Conservation (phyloP, 768 basidiomycete species). For the Tricholoma terreum region DNA sequence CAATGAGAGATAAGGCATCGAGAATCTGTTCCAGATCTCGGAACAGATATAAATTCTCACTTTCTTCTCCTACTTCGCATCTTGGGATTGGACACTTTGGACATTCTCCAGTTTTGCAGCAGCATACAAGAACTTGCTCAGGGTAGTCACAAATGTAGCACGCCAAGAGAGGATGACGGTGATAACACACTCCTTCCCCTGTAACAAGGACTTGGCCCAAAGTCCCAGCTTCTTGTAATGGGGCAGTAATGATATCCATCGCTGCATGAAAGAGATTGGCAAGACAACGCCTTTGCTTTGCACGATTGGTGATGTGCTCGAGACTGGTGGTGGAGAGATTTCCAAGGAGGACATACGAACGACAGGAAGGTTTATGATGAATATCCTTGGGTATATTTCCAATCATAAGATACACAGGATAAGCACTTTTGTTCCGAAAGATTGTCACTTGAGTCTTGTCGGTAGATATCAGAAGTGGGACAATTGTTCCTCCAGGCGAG, state of each 20-base stretch:
- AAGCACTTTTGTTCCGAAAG: slow-evolving; percentile 40
- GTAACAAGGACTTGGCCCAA: slow-evolving; percentile 20
- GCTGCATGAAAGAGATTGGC: slow-evolving; percentile 37
- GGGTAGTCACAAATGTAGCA: slow-evolving; percentile 40
- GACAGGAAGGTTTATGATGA: slow-evolving; percentile 32
- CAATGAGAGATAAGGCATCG: slow-evolving; percentile 17
- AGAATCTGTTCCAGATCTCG: slow-evolving; percentile 13
- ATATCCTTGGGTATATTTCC: slow-evolving; percentile 44
- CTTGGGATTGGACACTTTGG: slow-evolving; percentile 18
- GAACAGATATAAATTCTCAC: neutral
- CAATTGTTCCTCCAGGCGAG: slow-evolving; percentile 26
- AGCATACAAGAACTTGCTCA: slow-evolving; percentile 38
- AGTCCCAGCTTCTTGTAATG: slow-evolving; percentile 22
- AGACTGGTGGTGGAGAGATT: slow-evolving; percentile 40
- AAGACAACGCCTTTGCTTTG: slow-evolving; percentile 19
- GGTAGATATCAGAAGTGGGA: slow-evolving; percentile 27
- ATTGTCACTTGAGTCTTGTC: slow-evolving; percentile 34
- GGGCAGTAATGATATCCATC: slow-evolving; percentile 22
- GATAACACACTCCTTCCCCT: slow-evolving; percentile 30
- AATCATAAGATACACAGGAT: slow-evolving; percentile 47
- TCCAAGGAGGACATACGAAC: slow-evolving; percentile 34
- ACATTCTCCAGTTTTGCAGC: slow-evolving; percentile 22
- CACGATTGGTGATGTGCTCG: slow-evolving; percentile 23
- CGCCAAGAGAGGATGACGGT: slow-evolving; percentile 37
- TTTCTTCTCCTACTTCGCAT: slow-evolving; percentile 15